A percentile compares a stretch with the other conserved stretches of the same genome.
These are phyloP conservation scores for Musa itinerans DNA, from an alignment of 176 grass and related monocot genomes.

Conservation along the genomic window DNA sequence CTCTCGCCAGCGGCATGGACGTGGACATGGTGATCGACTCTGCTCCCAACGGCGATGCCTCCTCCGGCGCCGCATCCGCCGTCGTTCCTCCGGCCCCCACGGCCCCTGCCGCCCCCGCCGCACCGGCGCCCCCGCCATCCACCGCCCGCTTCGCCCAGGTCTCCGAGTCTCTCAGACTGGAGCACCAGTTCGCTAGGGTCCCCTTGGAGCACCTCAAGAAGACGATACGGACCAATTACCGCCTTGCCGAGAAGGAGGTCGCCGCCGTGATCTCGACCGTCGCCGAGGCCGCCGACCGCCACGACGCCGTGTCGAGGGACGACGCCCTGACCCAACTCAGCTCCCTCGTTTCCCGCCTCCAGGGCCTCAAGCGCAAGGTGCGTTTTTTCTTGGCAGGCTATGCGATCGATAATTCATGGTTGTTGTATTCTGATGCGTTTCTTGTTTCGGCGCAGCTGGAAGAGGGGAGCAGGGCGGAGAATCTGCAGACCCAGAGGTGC, in stretches of 20 bases:
- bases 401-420: neutral
- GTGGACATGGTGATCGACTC: constrained; percentile 72
- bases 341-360: constrained; percentile 85
- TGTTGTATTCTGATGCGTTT: constrained; percentile 3
- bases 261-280: constrained; percentile 52
- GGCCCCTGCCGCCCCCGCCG: too few relatives aligned
- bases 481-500: constrained; percentile 69
- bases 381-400: neutral
- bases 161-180: constrained; percentile 63
- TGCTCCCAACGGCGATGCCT: constrained; percentile 25
- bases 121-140: constrained; percentile 6
- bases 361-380: constrained; percentile 92
- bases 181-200: constrained; percentile 80
- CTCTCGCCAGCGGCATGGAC: constrained; percentile 27
- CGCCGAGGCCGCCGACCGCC: constrained; percentile 14
- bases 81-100: neutral
- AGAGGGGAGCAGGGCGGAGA: constrained; percentile 52
- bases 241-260: constrained; percentile 85
- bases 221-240: constrained; percentile 54
- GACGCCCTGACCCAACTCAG: constrained; percentile 54
- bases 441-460: constrained; percentile 39
- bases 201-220: constrained; percentile 81
- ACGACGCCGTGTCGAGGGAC: neutral
- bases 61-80: constrained; percentile 4
- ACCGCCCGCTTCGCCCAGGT: constrained; percentile 38